Percentiles rank a stretch among this genome's conserved stretches.
Conservation (phyloP, 2,329 filamentous ascomycete genomes). For the Sclerotinia subarctica region DNA sequence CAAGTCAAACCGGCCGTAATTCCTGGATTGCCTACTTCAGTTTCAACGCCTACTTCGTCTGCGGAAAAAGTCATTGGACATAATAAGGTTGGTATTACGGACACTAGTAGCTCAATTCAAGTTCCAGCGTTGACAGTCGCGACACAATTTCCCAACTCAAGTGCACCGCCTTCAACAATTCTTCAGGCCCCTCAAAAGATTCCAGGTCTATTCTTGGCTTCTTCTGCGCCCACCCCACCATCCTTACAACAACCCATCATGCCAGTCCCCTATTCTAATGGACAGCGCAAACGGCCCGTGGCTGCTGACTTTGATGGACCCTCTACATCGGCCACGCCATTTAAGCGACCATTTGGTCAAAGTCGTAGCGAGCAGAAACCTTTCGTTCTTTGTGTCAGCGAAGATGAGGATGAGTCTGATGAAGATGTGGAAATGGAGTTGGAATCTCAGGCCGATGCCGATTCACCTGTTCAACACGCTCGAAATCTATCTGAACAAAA, state of each 20-base stretch:
- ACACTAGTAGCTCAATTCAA: not conserved
- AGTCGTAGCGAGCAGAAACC: slow-evolving; percentile 53
- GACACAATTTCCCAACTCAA: slow-evolving; percentile 6
- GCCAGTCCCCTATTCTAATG: slow-evolving; percentile 14
- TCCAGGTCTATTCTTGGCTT: slow-evolving; percentile 36
- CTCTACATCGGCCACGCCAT: slow-evolving; percentile 36
- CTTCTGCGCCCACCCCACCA: slow-evolving; percentile 23
- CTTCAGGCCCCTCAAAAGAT: slow-evolving; percentile 18
- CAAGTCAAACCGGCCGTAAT: slow-evolving; percentile 12
- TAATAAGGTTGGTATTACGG: not conserved
- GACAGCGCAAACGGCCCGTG: slow-evolving; percentile 55
- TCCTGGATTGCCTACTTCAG: not conserved
- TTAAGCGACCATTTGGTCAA: slow-evolving; percentile 60
- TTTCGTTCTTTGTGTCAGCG: slow-evolving; percentile 82
- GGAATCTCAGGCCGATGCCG: slow-evolving; percentile 49
- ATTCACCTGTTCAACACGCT: slow-evolving; percentile 32
- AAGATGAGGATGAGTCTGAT: slow-evolving; percentile 61
- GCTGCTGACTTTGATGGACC: slow-evolving; percentile 69
- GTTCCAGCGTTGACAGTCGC: not conserved
- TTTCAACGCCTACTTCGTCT: slow-evolving; percentile 8
- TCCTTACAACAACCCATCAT: slow-evolving; percentile 12
- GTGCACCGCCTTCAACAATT: not conserved
- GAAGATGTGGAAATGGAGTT: slow-evolving; percentile 68
- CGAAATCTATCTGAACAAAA: slow-evolving; percentile 30
- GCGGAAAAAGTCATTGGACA: not conserved